phyloP scores from a whole-genome alignment of 2,329 filamentous ascomycete species.

The Trichophyton benhamiae region DNA sequence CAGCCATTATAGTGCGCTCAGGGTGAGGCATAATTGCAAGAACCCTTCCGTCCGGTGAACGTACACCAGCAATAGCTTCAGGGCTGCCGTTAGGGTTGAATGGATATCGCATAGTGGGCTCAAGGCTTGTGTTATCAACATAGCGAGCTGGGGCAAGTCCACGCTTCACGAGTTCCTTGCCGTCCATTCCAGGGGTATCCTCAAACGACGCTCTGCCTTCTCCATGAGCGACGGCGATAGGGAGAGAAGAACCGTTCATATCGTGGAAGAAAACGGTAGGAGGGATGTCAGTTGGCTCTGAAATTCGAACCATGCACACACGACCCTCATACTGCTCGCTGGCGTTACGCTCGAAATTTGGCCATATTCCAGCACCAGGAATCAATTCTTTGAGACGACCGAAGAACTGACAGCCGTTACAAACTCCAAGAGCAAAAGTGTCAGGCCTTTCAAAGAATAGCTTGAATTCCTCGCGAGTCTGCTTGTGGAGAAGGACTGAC shows the following conservation, averaged over 20 bases:
- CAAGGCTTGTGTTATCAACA: constrained; percentile 62
- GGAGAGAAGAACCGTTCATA: constrained; percentile 70
- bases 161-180: constrained; percentile 44
- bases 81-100: constrained; percentile 82
- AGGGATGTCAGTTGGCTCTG: constrained; percentile 43
- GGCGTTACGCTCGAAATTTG: constrained; percentile 70
- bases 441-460: constrained; percentile 76
- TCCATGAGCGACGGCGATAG: constrained; percentile 80
- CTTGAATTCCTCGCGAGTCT: constrained; percentile 65
- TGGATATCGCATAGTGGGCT: constrained; percentile 70
- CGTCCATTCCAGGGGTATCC: constrained; percentile 35
- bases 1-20: constrained; percentile 73
- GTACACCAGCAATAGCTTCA: constrained; percentile 66
- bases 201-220: constrained; percentile 71
- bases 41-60: constrained; percentile 64
- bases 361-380: constrained; percentile 71
- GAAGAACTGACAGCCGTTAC: constrained; percentile 96
- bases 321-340: constrained; percentile 85
- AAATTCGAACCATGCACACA: constrained; percentile 70
- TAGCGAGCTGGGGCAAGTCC: constrained; percentile 70
- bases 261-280: constrained; percentile 80
- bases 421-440: constrained; percentile 87
- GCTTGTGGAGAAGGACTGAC: constrained; percentile 71
- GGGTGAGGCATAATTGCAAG: constrained; percentile 89
- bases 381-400: constrained; percentile 71